Conservation (phyloP, 768 basidiomycete species). For the Lyophyllum shimeji region DNA sequence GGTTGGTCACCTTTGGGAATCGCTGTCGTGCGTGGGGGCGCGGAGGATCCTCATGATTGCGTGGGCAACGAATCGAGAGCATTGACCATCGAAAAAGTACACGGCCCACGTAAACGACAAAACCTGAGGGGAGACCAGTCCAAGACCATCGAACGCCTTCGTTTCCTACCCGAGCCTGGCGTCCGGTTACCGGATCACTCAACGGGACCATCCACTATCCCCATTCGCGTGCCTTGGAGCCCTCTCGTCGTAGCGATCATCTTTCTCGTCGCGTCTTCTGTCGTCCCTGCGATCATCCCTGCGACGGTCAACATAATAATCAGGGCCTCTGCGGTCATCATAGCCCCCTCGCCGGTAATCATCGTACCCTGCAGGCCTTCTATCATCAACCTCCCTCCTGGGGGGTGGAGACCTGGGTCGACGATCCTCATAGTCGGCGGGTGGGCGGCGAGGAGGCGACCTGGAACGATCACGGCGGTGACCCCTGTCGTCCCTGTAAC, state of each 20-base stretch:
- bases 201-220: slow-evolving; percentile 77
- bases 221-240: slow-evolving; percentile 72
- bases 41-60: slow-evolving; percentile 29
- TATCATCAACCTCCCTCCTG: slow-evolving; percentile 80
- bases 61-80: slow-evolving; percentile 38
- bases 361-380: slow-evolving; percentile 91
- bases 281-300: slow-evolving; percentile 83
- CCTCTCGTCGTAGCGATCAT: slow-evolving; percentile 79
- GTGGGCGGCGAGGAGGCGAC: slow-evolving; percentile 68
- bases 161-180: slow-evolving; percentile 35
- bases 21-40: not conserved
- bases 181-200: slow-evolving; percentile 39
- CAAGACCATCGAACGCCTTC: slow-evolving; percentile 42
- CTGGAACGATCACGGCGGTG: slow-evolving; percentile 81
- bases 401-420: slow-evolving; percentile 80
- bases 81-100: slow-evolving; percentile 45
- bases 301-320: slow-evolving; percentile 85
- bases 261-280: slow-evolving; percentile 81
- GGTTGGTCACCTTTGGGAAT: slow-evolving; percentile 7
- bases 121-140: slow-evolving; percentile 45
- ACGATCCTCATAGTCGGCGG: slow-evolving; percentile 69
- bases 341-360: slow-evolving; percentile 81
- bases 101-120: slow-evolving; percentile 57
- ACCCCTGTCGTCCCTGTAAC: slow-evolving; percentile 51
- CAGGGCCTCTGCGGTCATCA: slow-evolving; percentile 83